These are phyloP conservation scores for Syzygium syzygioides DNA, from an alignment of 441 rosid species.

Conservation along the genomic window DNA sequence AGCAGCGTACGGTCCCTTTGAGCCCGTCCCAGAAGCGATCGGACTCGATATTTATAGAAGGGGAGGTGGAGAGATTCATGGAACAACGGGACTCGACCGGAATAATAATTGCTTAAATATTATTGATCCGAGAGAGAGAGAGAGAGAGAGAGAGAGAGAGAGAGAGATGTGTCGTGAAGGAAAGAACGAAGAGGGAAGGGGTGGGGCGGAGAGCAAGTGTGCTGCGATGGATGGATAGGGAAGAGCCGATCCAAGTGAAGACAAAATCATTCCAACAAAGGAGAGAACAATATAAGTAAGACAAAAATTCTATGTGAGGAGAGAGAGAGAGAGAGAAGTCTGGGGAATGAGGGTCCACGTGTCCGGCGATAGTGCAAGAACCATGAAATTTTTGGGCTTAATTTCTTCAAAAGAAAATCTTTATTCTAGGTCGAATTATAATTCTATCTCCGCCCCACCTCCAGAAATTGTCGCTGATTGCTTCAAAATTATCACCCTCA, in stretches of 20 bases:
- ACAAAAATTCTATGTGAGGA: not conserved
- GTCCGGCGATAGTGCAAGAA: conserved; percentile 11
- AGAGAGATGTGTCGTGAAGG: not conserved
- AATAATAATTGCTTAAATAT: not conserved
- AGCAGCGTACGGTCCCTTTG: not conserved
- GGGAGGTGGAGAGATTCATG: not conserved
- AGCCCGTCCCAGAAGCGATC: not conserved
- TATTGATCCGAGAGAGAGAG: not conserved
- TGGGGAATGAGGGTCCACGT: conserved; percentile 15
- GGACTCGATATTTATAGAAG: not conserved
- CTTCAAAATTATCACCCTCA: not conserved
- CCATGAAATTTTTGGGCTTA: conserved; percentile 1
- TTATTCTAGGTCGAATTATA: not conserved
- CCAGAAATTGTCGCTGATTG: not conserved
- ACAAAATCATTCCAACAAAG: conserved; percentile 4
- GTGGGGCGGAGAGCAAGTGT: not conserved
- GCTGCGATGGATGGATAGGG: not conserved
- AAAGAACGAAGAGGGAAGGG: not conserved
- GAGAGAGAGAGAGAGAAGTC: not conserved
- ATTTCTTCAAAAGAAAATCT: not conserved
- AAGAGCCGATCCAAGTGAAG: conserved; percentile 9
- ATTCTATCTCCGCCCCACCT: too few relatives aligned
- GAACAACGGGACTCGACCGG: not conserved
- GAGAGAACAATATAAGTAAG: not conserved
- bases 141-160: not conserved